Conservation (phyloP, 1,284 basidiomycete genomes). For the Ganoderma boninense region DNA sequence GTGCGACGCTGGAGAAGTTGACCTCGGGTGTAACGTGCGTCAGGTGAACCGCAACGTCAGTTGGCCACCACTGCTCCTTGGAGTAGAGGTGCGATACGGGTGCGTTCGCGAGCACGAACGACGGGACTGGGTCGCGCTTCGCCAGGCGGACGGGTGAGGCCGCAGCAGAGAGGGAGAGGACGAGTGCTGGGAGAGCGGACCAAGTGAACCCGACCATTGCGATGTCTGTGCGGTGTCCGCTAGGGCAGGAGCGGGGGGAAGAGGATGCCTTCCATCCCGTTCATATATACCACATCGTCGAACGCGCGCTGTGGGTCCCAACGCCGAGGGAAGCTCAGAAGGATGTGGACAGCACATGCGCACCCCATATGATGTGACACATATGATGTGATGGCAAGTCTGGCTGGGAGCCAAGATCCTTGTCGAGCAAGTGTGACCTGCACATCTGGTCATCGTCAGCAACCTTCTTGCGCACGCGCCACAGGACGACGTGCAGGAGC, state of each 20-base stretch:
- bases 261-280: neutral
- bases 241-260: constrained; percentile 8
- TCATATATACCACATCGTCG: constrained; percentile 8
- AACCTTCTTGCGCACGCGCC: neutral
- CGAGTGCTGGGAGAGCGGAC: constrained; percentile 15
- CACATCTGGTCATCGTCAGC: neutral
- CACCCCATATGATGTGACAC: neutral
- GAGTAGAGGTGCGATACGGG: constrained; percentile 41
- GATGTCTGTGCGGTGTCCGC: constrained; percentile 11
- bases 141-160: constrained; percentile 18
- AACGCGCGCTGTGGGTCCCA: no score
- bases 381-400: neutral
- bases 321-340: neutral
- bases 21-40: constrained; percentile 40
- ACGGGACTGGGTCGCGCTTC: constrained; percentile 35
- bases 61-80: constrained; percentile 43
- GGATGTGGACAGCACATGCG: constrained; percentile 4
- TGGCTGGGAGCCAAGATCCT: neutral
- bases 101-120: constrained; percentile 38
- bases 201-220: constrained; percentile 22
- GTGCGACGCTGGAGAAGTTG: constrained; percentile 28
- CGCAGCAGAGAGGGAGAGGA: constrained; percentile 18
- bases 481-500: neutral
- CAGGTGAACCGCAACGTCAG: constrained; percentile 42
- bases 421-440: neutral